Evolutionary conservation across 1,284 basidiomycete species (phyloP).

Genomic region (Phlebopus sp.): DNA sequence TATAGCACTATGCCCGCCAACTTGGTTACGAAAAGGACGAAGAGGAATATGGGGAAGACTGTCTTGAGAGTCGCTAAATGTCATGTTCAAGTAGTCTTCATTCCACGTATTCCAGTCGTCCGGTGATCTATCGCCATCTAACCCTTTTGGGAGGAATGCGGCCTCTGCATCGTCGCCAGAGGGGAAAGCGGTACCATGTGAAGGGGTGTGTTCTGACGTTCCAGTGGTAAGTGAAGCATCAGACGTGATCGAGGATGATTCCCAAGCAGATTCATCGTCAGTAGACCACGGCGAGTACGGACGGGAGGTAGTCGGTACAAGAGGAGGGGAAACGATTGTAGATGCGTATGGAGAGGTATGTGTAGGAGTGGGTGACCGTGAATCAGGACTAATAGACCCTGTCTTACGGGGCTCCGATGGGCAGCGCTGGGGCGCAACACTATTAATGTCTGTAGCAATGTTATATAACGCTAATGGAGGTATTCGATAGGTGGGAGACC

Average conservation of each 20-base stretch:
- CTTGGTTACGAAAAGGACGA: slow-evolving; percentile 95
- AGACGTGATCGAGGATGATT: slow-evolving; percentile 62
- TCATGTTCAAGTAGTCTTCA: slow-evolving; percentile 40
- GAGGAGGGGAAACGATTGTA: slow-evolving; percentile 16
- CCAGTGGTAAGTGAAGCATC: slow-evolving; percentile 49
- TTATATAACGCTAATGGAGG: slow-evolving; percentile 31
- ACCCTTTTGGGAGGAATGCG: slow-evolving; percentile 8
- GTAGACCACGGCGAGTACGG: slow-evolving; percentile 65
- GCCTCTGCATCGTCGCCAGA: slow-evolving; percentile 13
- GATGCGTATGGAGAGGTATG: slow-evolving; percentile 21
- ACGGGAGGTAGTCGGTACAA: slow-evolving; percentile 36
- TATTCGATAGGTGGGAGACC: slow-evolving; percentile 38
- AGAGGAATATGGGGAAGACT: slow-evolving; percentile 88
- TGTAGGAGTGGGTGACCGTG: slow-evolving; percentile 37
- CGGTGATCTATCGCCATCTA: slow-evolving; percentile 21
- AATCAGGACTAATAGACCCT: slow-evolving; percentile 7
- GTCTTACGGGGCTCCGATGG: slow-evolving; percentile 10
- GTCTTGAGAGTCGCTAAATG: slow-evolving; percentile 48
- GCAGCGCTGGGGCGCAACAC: slow-evolving; percentile 1
- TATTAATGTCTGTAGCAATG: slow-evolving; percentile 9
- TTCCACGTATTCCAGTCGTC: slow-evolving; percentile 30
- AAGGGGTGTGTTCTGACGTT: slow-evolving; percentile 26
- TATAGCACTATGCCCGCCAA: slow-evolving; percentile 95
- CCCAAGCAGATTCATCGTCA: slow-evolving; percentile 73
- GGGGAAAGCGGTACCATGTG: slow-evolving; percentile 10